Percentiles rank a stretch among this genome's conserved stretches.
Evolutionary conservation across 176 grass and related monocot species (phyloP).

Genomic region (Cocos nucifera): DNA sequence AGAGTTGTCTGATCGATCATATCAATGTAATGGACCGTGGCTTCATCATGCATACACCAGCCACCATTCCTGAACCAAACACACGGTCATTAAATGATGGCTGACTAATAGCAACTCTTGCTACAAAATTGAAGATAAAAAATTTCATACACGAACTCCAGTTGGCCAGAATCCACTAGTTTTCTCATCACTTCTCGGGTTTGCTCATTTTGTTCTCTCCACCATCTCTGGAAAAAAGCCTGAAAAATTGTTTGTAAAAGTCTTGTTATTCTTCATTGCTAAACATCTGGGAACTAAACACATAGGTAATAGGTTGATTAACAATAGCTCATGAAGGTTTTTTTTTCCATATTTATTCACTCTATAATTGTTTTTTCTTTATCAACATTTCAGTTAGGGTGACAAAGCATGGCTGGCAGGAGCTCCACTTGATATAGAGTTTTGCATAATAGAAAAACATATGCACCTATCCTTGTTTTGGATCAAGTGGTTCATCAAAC

Average conservation of each 20-base stretch:
- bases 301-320: background rate
- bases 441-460: too few species aligned
- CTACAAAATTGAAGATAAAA: background rate
- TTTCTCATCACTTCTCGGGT: conserved; percentile 43
- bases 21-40: conserved; percentile 80
- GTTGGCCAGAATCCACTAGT: conserved; percentile 65
- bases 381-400: too few species aligned
- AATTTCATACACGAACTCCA: conserved; percentile 74
- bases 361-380: too few species aligned
- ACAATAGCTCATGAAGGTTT: background rate
- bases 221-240: conserved; percentile 99
- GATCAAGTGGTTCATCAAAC: too few species aligned
- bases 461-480: too few species aligned
- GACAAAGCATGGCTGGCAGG: too few species aligned
- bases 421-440: too few species aligned
- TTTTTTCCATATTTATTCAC: too few species aligned
- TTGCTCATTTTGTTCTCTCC: conserved; percentile 60
- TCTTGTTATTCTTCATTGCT: conserved; percentile 1
- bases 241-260: conserved; percentile 17
- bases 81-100: conserved; percentile 4
- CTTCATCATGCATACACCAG: conserved; percentile 99
- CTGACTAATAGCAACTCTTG: conserved; percentile 1
- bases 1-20: conserved; percentile 99
- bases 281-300: background rate
- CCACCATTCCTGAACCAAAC: conserved; percentile 72